Evolutionary conservation across 345 rosid genomes (phyloP), one percentile per base, ranked within the genome.

Genomic region (Kandelia obovata): DNA sequence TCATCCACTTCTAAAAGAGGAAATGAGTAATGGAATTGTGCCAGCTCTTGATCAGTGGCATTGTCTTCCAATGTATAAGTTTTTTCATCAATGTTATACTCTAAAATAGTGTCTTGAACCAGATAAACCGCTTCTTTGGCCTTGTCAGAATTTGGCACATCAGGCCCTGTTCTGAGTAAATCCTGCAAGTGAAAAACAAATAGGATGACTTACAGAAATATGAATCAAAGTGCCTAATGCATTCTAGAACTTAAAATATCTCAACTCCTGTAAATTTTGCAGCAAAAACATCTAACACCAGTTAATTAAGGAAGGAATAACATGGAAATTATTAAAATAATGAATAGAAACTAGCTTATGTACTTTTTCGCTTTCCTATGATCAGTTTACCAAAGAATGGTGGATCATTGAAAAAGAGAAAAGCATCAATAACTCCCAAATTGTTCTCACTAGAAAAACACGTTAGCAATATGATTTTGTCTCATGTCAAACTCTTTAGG

Each of bases 1-100:
- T 92, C 93, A 70, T 88, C 86, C 73, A 85, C 88, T 83, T 95
- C 99, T 37, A 90, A 71, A 70, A 85, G 73, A 30, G 92, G 93
- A 77, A 88, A 87, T 19, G 64, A 68, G 43, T 39, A 52, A 73
- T 65, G 71, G 75, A 69, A 77, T 64, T 75, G 79, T 43, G 61
- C 60, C 46, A 46, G 78, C 67, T 75, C 84, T 35, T 75, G 81
- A 67, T 61, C 73, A 49, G 68, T 72, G 71, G 78, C 71, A 62
- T 85, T 88, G 71, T 83, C 84, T 68, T 85, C 89, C 76, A 61
- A 43, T 8, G 62, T 26, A 55, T 52, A 71, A 64, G 72, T 66
- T 32, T 70, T 73, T 49, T 72, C 70, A 72, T 85, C 85, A 64
- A 78, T 69, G 70, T 72, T 71, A 77, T 73, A 76, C 68, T 80